A percentile compares a stretch with the other conserved stretches of the same genome.
Evolutionary conservation across 225 moss, liverwort and hornwort genomes (phyloP).

Genomic region (Bryoerythrophyllum caledonicum): DNA sequence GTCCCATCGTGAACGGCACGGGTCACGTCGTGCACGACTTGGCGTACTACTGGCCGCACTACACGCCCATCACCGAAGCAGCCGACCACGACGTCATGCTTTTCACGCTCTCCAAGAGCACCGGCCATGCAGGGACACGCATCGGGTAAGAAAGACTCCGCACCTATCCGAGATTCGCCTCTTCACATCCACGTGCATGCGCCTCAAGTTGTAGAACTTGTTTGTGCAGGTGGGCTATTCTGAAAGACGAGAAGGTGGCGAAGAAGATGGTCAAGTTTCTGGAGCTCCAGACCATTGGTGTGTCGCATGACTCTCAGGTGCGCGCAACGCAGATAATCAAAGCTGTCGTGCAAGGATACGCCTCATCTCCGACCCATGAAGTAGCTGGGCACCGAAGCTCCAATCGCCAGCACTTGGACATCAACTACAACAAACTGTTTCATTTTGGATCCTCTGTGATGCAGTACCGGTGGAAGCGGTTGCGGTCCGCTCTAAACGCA

Average conservation of each 20-base stretch:
- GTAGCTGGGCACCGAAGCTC: background rate
- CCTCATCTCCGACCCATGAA: conserved; percentile 10
- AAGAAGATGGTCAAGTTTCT: conserved; percentile 78
- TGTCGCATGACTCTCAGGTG: conserved; percentile 88
- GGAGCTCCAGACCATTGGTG: conserved; percentile 85
- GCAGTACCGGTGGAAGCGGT: conserved; percentile 75
- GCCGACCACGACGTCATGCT: conserved; percentile 84
- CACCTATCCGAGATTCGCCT: background rate
- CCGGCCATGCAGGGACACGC: conserved; percentile 95
- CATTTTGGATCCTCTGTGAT: conserved; percentile 73
- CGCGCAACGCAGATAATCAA: conserved; percentile 71
- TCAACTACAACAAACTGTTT: conserved; percentile 44
- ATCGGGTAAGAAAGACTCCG: conserved; percentile 64
- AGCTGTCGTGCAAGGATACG: conserved; percentile 60
- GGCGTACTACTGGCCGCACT: conserved; percentile 99
- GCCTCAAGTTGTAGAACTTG: no score
- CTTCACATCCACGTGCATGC: background rate
- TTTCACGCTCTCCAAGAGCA: conserved; percentile 90
- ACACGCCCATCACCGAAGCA: conserved; percentile 72
- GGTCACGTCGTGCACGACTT: conserved; percentile 83
- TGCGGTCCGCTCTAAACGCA: conserved; percentile 45
- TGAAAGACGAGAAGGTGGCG: conserved; percentile 73
- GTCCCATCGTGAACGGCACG: conserved; percentile 66
- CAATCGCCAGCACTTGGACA: conserved; percentile 12
- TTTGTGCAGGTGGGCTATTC: conserved; percentile 78